A percentile compares a stretch with the other conserved stretches of the same genome.
Conservation (phyloP, 495 filamentous ascomycete species). For the Platismatia glauca region DNA sequence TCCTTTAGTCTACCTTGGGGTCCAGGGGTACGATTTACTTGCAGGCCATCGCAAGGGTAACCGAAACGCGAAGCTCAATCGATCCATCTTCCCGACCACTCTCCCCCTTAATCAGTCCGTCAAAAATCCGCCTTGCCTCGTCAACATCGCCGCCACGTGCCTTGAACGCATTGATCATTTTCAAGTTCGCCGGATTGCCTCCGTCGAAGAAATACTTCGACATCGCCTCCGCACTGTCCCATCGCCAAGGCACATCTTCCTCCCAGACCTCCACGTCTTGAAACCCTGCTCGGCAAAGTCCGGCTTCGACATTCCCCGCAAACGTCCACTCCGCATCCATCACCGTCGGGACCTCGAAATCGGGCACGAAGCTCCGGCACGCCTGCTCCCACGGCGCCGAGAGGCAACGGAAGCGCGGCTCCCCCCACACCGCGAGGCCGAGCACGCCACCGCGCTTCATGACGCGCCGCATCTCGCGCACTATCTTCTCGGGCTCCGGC, state of each 20-base stretch:
- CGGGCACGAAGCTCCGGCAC: neutral
- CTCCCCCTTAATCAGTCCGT: neutral
- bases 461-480: slow-evolving; percentile 14
- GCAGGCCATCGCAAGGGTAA: slow-evolving; percentile 8
- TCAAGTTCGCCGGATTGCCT: neutral
- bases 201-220: slow-evolving; percentile 5
- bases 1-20: no score
- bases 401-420: neutral
- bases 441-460: slow-evolving; percentile 4
- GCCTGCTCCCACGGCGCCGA: slow-evolving; percentile 8
- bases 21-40: neutral
- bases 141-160: slow-evolving; percentile 1
- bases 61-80: neutral
- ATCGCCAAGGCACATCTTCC: neutral
- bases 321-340: slow-evolving; percentile 16
- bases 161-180: neutral
- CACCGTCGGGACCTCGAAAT: neutral
- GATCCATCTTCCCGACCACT: slow-evolving; percentile 5
- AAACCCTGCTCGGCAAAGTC: slow-evolving; percentile 8
- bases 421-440: slow-evolving; percentile 9
- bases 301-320: neutral
- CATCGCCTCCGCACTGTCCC: neutral
- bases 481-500: slow-evolving; percentile 8
- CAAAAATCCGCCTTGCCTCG: neutral
- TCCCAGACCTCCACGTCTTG: slow-evolving; percentile 6